phyloP scores from a whole-genome alignment of 176 grass and related monocot genomes.

The Metroxylon sagu region DNA sequence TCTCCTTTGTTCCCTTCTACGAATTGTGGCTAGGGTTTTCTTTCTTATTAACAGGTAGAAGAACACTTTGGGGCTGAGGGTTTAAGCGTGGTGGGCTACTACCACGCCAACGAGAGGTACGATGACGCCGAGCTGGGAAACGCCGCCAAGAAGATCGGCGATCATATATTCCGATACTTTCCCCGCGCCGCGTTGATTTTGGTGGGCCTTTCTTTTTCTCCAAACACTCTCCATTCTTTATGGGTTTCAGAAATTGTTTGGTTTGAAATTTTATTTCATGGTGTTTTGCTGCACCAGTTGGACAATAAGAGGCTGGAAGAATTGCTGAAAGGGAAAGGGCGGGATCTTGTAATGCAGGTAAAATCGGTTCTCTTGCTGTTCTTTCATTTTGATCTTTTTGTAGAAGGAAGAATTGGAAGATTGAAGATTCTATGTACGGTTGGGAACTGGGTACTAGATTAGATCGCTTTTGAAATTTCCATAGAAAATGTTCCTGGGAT shows the following conservation, averaged over 20 bases:
- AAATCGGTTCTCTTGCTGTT: background rate
- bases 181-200: conserved; percentile 76
- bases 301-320: conserved; percentile 77
- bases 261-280: conserved; percentile 3
- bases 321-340: conserved; percentile 35
- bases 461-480: too few relatives aligned
- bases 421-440: too few relatives aligned
- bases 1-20: background rate
- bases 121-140: conserved; percentile 58
- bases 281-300: conserved; percentile 35
- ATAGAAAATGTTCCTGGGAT: too few relatives aligned
- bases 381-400: background rate
- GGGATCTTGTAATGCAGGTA: conserved; percentile 50
- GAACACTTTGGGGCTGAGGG: conserved; percentile 56
- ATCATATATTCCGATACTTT: conserved; percentile 90
- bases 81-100: conserved; percentile 83
- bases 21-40: background rate
- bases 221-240: background rate
- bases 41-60: conserved; percentile 27
- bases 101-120: conserved; percentile 84
- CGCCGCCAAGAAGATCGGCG: conserved; percentile 79
- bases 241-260: background rate
- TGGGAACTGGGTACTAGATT: too few relatives aligned
- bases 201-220: conserved; percentile 12
- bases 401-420: too few relatives aligned